Conservation (phyloP, 768 basidiomycete species). For the Boletus bicolor region DNA sequence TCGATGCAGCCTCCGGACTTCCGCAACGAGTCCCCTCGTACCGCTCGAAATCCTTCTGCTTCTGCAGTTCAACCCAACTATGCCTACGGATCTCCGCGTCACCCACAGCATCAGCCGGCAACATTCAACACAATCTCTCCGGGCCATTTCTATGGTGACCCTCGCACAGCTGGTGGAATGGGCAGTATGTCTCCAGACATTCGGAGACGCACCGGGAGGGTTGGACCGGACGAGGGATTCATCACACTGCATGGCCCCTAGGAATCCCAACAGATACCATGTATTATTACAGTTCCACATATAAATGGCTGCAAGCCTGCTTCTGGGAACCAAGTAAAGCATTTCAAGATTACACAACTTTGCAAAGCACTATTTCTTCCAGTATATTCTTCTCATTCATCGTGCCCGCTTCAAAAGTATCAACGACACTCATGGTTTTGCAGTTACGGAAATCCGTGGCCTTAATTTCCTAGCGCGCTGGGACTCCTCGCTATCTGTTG, state of each 20-base stretch:
- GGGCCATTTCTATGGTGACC: constrained; percentile 40
- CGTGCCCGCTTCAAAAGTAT: neutral
- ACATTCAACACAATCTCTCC: constrained; percentile 37
- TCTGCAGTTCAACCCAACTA: constrained; percentile 30
- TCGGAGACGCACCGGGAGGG: constrained; percentile 28
- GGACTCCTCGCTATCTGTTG: constrained; percentile 9
- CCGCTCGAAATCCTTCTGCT: constrained; percentile 29
- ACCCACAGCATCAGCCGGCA: constrained; percentile 27
- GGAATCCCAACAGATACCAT: constrained; percentile 2
- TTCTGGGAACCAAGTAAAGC: neutral
- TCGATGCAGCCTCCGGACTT: constrained; percentile 35
- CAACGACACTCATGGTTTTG: constrained; percentile 1
- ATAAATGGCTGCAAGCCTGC: neutral
- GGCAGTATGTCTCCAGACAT: constrained; percentile 36
- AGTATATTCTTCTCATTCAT: neutral
- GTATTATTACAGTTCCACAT: constrained; percentile 2
- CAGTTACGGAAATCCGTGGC: neutral
- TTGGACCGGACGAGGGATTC: constrained; percentile 34
- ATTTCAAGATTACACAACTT: neutral
- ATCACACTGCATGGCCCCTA: constrained; percentile 31
- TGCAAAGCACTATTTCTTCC: neutral
- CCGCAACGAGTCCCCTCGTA: constrained; percentile 34
- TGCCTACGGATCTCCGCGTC: constrained; percentile 30
- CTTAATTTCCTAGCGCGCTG: constrained; percentile 15
- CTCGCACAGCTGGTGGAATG: constrained; percentile 32